These are phyloP conservation scores for Rhynchospora tenuis DNA, from an alignment of 176 grass and related monocot genomes.

Conservation along the genomic window DNA sequence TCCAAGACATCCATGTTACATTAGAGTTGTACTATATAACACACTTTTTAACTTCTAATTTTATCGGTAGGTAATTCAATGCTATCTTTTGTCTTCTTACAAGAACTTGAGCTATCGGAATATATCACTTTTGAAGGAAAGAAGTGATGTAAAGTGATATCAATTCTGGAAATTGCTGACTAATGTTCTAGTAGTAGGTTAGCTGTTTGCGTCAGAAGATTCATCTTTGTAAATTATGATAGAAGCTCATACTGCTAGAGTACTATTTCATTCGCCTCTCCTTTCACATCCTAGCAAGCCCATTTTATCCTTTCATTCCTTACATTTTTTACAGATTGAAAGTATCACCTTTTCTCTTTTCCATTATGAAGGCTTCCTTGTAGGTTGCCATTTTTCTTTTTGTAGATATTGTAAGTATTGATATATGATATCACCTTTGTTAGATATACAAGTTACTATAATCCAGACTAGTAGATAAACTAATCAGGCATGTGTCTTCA, in stretches of 20 bases:
- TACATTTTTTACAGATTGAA: not conserved
- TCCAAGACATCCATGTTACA: not conserved
- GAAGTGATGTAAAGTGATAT: not conserved
- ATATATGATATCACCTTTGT: not conserved
- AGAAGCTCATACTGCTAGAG: not conserved
- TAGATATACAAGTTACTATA: not conserved
- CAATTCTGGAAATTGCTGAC: slow-evolving; percentile 5
- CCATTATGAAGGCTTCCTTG: not conserved
- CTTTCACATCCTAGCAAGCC: not conserved
- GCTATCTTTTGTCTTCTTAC: not conserved
- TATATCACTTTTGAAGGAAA: not conserved
- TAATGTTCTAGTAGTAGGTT: slow-evolving; percentile 15
- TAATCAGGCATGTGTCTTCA: not conserved
- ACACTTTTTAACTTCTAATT: not conserved
- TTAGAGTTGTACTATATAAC: not conserved
- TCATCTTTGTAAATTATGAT: not conserved
- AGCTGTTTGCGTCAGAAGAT: slow-evolving; percentile 5
- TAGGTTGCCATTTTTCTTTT: not conserved
- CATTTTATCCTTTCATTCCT: not conserved
- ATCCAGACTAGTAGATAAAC: not conserved
- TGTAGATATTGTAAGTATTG: not conserved
- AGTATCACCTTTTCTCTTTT: not conserved
- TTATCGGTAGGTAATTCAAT: not conserved
- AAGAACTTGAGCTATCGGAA: not conserved
- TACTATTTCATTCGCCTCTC: not conserved